Evolutionary conservation across 257 asterid species (phyloP), one percentile per base, ranked within the genome.

Genomic region (Salvia hispanica): DNA sequence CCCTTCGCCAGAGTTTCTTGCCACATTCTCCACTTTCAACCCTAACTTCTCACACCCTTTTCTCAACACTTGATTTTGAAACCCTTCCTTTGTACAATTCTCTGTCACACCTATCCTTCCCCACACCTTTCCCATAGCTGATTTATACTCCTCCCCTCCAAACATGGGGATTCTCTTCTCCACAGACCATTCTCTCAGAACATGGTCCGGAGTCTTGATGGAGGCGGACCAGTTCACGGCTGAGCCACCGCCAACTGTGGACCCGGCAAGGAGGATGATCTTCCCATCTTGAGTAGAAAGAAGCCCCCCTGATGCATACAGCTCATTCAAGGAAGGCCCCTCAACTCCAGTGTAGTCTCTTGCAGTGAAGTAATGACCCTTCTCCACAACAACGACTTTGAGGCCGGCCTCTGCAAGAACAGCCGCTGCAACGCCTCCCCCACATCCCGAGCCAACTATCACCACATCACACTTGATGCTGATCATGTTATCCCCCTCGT

Each of bases 371-470:
- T 84, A 82, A 18, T 76, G 71, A 13, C 95, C 95, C 74, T 77
- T 87, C 77, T 84, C 89, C 7, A 87, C 79, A 46, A 87, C 85
- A 5, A 87, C 52, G 2, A 87, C 91, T 74, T 84, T 82, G 57
- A 75, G 84, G 40, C 95, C 91, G 0, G 84, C 72, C 31, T 75
- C 66, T 4, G 91, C 85, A 14, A 84, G 91, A 10, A 79, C 69
- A 1, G 82, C 89, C 1, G 95, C 91, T 11, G 95, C 86, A 5
- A 84, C 89, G 2, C 91, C 95, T 47, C 95, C 91, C 3, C 88
- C 95, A 55, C 86, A 79, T 15, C 95, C 91, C 9, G 91, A 87
- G 58, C 95, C 95, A 6, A 87, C 86, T 9, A 87, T 77, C 46
- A 84, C 83, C 11, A 84, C 91, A 34, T 87, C 91, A 25, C 95